Base-by-base conservation (phyloP, 2,329 filamentous ascomycete species). In the Fusarium nurragi region DNA sequence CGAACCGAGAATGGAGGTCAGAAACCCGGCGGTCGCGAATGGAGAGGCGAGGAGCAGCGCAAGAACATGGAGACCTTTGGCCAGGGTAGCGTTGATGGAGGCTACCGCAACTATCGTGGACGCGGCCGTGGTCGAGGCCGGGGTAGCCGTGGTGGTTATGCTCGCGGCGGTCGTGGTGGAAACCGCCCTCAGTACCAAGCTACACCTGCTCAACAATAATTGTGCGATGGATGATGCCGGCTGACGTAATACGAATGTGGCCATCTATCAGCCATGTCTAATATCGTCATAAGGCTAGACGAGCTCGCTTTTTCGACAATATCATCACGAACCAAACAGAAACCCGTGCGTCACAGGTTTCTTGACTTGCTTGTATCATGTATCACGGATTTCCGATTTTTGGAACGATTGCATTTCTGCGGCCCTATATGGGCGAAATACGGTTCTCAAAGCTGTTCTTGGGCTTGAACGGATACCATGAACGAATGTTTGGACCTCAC, bases 1-100 rank as follows among this genome's bases (percentile, higher is more conserved):
- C 88, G 95, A 39, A 88, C 92, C 48, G 92, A 94, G 62, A 89
- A 88, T 36, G 83, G 82, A 38, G 85, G 84, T 6, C 85, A 87
- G 64, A 87, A 88, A 75, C 83, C 88, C n/a, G 90, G 90, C 55
- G 93, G 93, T 28, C 88, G 91, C 44, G 93, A 97, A 76, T 96
- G 95, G 88, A 89, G 95, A 51, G 90, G 89, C 36, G 93, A 98
- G 77, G 95, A 98, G 76, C 92, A 97, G 76, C 93, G 90, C 77
- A 93, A 93, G 80, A 98, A 98, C 76, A 91, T 99, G 74, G 95
- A 99, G 80, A 99, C 95, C 0, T 99, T 99, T 70, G 95, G 95
- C 10, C 94, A 98, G 77, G 94, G 94, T 50, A 97, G 93, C 69
- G 94, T 99, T 21, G 95, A 99, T 70, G 90, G 88, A 47, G 86